Evolutionary conservation across 345 rosid genomes (phyloP), one percentile per base, ranked within the genome.

Genomic region (Limnanthes douglasii): DNA sequence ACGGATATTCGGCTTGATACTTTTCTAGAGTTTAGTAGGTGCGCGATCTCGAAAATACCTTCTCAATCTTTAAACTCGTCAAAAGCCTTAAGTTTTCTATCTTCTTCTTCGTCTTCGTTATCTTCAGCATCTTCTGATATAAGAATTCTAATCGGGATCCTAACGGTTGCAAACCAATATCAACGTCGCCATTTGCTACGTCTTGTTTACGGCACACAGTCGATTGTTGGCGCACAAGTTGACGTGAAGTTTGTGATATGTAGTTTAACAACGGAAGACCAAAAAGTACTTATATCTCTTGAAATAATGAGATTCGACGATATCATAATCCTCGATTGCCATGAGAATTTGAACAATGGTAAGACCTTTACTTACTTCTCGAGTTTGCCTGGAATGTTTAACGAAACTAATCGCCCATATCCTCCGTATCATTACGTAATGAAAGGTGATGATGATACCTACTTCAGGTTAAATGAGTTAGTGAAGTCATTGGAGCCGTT

Each of bases 311-410:
- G 50, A 2, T 70, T 49, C 46, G 18, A 50, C 20, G 67, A 65
- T 49, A 50, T 62, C 11, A 40, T 66, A 16, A 56, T 62, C 41
- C 64, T 59, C 3, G 43, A 70, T 25, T 65, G 66, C 66, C 41
- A 39, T 4, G 66, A 70, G 34, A 70, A 70, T 26, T 65, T 61
- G 69, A 59, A 65, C 56, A 33, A 15, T 2, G 69, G 64, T 4
- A 65, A 70, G 37, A 70, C 77, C 20, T 50, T 54, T 41, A 16
- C 61, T 0, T 70, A 48, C 54, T 55, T 70, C 41, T 65, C 72
- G 25, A 58, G 61, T 1, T 59, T 65, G 12, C 60, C 64, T 0
- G 8, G 1, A 2, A 40, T 61, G 22, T 50, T 65, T 6, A 16
- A 33, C 1, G n/a, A n/a, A n/a, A n/a, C n/a, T n/a, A n/a, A n/a